Conservation (phyloP, 2,329 filamentous ascomycete species). For the Mariannaea elegans region DNA sequence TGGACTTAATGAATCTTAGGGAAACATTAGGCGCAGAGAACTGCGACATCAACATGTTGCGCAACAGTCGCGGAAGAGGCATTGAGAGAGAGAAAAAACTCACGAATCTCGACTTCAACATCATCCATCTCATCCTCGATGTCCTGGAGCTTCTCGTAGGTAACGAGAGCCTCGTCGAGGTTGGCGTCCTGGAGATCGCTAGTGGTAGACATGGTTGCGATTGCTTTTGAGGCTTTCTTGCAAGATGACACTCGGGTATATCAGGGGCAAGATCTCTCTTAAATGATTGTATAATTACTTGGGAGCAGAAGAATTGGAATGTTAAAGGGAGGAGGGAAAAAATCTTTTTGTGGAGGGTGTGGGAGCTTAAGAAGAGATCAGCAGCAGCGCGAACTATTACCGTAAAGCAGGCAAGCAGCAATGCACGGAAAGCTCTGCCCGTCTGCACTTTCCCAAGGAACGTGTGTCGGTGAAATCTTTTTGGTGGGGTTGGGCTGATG, state of each 20-base stretch:
- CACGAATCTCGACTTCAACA: conserved; percentile 84
- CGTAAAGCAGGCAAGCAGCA: conserved; percentile 14
- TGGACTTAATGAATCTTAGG: not conserved
- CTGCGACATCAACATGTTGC: not conserved
- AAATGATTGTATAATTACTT: not conserved
- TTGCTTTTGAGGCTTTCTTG: conserved; percentile 16
- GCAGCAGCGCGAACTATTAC: not conserved
- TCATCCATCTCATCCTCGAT: conserved; percentile 88
- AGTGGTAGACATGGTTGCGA: conserved; percentile 46
- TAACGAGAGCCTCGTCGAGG: conserved; percentile 52
- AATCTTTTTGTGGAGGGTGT: conserved; percentile 20
- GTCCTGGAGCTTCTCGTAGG: conserved; percentile 80
- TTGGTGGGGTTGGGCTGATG: conserved; percentile 41
- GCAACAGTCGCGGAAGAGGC: not conserved
- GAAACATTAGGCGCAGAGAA: not conserved
- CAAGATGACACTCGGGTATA: not conserved
- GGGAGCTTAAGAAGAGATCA: conserved; percentile 5
- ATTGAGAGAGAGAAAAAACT: conserved; percentile 46
- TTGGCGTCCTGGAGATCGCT: conserved; percentile 47
- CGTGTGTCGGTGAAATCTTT: conserved; percentile 38
- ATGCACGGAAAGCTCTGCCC: conserved; percentile 18
- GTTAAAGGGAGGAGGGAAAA: conserved; percentile 7
- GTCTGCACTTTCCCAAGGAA: not conserved
- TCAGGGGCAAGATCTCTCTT: not conserved
- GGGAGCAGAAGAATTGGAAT: not conserved